These are phyloP conservation scores for Zarea fungicola DNA, from an alignment of 2,329 filamentous ascomycete species.

Conservation along the genomic window DNA sequence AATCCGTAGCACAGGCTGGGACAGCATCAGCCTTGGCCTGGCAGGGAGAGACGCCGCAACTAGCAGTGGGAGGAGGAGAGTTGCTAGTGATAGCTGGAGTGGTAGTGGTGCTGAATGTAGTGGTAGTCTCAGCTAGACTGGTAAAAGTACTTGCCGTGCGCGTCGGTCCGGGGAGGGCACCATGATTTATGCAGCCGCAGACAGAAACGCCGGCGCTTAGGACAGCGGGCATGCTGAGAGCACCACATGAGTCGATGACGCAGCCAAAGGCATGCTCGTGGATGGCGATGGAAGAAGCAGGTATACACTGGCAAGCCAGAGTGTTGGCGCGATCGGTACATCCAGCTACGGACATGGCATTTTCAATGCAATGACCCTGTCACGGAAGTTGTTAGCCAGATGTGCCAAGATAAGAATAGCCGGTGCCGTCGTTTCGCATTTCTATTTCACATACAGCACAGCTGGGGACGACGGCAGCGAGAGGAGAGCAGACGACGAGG, in stretches of 20 bases:
- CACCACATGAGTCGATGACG: background rate
- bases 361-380: slow-evolving; percentile 17
- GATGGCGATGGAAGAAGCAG: background rate
- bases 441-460: background rate
- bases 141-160: background rate
- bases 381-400: background rate
- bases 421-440: background rate
- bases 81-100: too few species aligned
- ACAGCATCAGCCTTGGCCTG: too few species aligned
- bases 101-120: background rate
- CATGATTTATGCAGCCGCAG: background rate
- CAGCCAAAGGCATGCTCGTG: background rate
- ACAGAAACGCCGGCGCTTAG: background rate
- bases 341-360: slow-evolving; percentile 16
- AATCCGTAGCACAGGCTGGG: too few species aligned
- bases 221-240: too few species aligned
- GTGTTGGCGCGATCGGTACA: background rate
- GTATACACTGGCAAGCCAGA: background rate
- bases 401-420: too few species aligned
- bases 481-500: too few species aligned
- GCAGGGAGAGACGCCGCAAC: too few species aligned
- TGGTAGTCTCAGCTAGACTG: too few species aligned
- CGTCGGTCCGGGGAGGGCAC: background rate
- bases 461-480: too few species aligned
- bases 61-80: background rate